Evolutionary conservation across 192 early-diverging fungal genomes (phyloP).

Genomic region (Rhizophagus clarus): DNA sequence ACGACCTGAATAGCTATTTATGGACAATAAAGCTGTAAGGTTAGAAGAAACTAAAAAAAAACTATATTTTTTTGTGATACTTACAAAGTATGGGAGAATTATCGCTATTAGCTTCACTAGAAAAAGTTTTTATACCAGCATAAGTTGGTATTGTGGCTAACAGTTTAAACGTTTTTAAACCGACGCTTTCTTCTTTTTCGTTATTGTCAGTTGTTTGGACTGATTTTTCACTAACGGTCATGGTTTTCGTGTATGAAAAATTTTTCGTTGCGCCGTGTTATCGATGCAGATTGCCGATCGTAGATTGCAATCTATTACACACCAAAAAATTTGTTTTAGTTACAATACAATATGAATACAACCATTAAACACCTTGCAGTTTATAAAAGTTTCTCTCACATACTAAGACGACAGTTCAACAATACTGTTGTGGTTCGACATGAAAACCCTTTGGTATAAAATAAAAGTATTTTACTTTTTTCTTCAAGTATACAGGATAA

Average conservation of each 20-base stretch:
- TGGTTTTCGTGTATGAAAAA: not conserved
- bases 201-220: not conserved
- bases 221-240: not conserved
- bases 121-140: not conserved
- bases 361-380: not conserved
- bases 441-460: slow-evolving; percentile 14
- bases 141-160: not conserved
- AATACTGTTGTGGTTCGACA: not conserved
- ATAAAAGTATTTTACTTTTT: not conserved
- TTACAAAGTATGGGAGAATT: not conserved
- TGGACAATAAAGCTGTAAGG: not conserved
- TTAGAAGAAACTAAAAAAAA: not conserved
- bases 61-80: not conserved
- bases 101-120: not conserved
- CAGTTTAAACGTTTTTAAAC: not conserved
- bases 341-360: not conserved
- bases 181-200: not conserved
- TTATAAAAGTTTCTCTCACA: not conserved
- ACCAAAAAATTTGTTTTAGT: too few species aligned
- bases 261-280: not conserved
- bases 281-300: too few species aligned
- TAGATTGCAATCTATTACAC: too few species aligned
- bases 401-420: not conserved
- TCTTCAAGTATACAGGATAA: not conserved
- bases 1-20: not conserved